Conservation (phyloP, 768 basidiomycete species). For the Amanita muscaria region DNA sequence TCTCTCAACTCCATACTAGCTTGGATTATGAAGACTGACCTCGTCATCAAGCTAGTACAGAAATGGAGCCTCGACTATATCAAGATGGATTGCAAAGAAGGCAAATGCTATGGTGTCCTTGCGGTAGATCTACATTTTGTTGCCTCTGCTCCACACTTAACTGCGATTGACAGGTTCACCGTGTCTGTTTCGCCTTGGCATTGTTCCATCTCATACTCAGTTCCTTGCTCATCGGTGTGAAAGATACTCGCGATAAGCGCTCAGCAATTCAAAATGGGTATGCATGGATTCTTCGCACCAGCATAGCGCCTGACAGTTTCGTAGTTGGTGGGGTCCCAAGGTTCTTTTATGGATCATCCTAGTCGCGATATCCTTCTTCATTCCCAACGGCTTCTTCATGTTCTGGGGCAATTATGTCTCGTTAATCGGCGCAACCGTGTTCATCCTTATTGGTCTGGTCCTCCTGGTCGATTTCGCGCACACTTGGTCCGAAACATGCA, state of each 20-base stretch:
- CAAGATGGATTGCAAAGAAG: slow-evolving; percentile 92
- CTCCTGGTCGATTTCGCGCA: slow-evolving; percentile 98
- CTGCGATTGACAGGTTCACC: slow-evolving; percentile 60
- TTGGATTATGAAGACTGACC: slow-evolving; percentile 91
- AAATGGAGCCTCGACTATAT: slow-evolving; percentile 95
- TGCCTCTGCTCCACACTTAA: too few species aligned
- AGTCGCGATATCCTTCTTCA: slow-evolving; percentile 78
- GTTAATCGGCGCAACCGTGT: slow-evolving; percentile 85
- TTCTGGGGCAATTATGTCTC: slow-evolving; percentile 95
- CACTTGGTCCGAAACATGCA: slow-evolving; percentile 94
- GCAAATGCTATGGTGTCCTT: slow-evolving; percentile 93
- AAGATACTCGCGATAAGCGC: slow-evolving; percentile 85
- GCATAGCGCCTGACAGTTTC: slow-evolving; percentile 3
- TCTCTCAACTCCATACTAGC: slow-evolving; percentile 91
- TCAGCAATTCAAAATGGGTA: slow-evolving; percentile 97
- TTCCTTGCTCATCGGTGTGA: slow-evolving; percentile 72
- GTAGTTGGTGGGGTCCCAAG: slow-evolving; percentile 98
- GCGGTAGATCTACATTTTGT: slow-evolving; percentile 48
- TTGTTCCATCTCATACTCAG: slow-evolving; percentile 84
- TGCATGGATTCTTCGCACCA: slow-evolving; percentile 12
- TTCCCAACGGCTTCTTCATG: slow-evolving; percentile 97
- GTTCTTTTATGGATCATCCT: slow-evolving; percentile 83
- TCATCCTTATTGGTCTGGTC: slow-evolving; percentile 95
- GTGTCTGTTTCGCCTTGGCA: slow-evolving; percentile 91
- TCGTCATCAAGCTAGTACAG: slow-evolving; percentile 79